phyloP scores from a whole-genome alignment of 352 stramenopile genomes.

The Globisporangium echinulatum region DNA sequence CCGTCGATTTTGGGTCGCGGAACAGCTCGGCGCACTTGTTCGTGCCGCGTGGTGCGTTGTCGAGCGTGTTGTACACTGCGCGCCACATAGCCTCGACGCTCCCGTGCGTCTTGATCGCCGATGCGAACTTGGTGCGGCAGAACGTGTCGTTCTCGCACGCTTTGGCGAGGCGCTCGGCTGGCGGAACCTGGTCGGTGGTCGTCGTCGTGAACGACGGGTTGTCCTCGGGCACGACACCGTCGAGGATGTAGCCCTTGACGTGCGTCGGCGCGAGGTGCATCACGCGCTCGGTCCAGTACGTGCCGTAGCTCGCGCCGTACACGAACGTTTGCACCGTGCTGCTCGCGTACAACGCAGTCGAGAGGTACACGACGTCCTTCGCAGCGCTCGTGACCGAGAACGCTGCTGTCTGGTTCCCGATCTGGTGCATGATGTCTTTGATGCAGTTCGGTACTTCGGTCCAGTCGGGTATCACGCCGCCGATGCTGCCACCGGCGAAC shows the following conservation, averaged over 20 bases:
- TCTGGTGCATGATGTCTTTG: slow-evolving; percentile 27
- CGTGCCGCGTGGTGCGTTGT: neutral
- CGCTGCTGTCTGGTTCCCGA: slow-evolving; percentile 52
- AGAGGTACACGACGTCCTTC: slow-evolving; percentile 5
- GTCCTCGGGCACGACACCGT: slow-evolving; percentile 14
- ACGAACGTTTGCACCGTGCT: slow-evolving; percentile 11
- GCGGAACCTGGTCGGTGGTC: neutral
- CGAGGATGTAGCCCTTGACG: slow-evolving; percentile 22
- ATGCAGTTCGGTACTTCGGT: slow-evolving; percentile 7
- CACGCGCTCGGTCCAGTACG: slow-evolving; percentile 16
- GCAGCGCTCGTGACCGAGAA: slow-evolving; percentile 42
- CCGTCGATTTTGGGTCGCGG: neutral
- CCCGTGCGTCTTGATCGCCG: slow-evolving; percentile 3
- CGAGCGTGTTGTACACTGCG: slow-evolving; percentile 1
- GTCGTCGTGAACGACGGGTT: slow-evolving; percentile 4
- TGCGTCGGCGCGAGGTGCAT: slow-evolving; percentile 17
- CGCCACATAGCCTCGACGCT: neutral
- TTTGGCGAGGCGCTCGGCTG: neutral
- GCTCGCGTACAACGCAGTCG: neutral
- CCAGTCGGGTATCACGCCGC: neutral
- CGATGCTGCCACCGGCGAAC: slow-evolving; percentile 1
- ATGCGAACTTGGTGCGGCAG: slow-evolving; percentile 9
- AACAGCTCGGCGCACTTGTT: slow-evolving; percentile 5
- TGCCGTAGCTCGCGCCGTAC: slow-evolving; percentile 22
- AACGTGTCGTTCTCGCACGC: slow-evolving; percentile 7